Conservation (phyloP, 2,329 filamentous ascomycete genomes). For the Dactylonectria macrodidyma region DNA sequence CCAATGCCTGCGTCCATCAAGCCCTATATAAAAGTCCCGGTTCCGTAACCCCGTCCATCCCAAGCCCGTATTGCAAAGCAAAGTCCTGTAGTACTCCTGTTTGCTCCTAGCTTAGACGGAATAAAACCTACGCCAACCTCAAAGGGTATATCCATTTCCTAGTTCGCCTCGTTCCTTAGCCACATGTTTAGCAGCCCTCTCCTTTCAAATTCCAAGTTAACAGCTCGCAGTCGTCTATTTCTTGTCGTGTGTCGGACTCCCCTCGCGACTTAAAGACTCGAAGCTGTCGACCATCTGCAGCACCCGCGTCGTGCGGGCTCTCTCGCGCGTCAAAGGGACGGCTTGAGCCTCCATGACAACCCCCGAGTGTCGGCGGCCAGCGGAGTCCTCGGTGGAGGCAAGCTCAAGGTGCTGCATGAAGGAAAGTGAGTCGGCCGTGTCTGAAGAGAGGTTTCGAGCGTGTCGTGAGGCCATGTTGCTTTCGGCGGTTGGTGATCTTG, state of each 20-base stretch:
- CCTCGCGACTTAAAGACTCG: constrained; percentile 61
- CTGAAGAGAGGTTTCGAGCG: constrained; percentile 12
- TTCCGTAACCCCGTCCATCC: neutral
- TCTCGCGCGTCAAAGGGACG: constrained; percentile 56
- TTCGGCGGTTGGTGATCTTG: constrained; percentile 23
- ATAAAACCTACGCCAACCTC: neutral
- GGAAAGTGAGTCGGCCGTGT: constrained; percentile 36
- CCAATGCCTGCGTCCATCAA: constrained; percentile 1
- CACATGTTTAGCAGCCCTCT: neutral
- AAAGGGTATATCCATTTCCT: constrained; percentile 12
- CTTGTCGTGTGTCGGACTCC: constrained; percentile 18
- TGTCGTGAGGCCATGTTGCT: constrained; percentile 38
- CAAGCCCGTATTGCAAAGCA: constrained; percentile 2
- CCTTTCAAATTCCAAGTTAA: neutral
- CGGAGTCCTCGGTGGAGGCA: constrained; percentile 48
- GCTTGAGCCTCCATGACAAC: constrained; percentile 63
- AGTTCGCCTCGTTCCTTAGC: constrained; percentile 2
- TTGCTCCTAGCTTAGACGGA: neutral
- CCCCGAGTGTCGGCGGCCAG: constrained; percentile 50
- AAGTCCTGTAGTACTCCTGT: neutral
- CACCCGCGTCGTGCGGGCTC: constrained; percentile 63
- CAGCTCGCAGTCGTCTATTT: neutral
- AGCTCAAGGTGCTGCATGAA: constrained; percentile 43
- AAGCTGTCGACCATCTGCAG: constrained; percentile 70
- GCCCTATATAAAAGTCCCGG: constrained; percentile 8